phyloP scores from a whole-genome alignment of 345 rosid species.

The Atalantia buxifolia region DNA sequence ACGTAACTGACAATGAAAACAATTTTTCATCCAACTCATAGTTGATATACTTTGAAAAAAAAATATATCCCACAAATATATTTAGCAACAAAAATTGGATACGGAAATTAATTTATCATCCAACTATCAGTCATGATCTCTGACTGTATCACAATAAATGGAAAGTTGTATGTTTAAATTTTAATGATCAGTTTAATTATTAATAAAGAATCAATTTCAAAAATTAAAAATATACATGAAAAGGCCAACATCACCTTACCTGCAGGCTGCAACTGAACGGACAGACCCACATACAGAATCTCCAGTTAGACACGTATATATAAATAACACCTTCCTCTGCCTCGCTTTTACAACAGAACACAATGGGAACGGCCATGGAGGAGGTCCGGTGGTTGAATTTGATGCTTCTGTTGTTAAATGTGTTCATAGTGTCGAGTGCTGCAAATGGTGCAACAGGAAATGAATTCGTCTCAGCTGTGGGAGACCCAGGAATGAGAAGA shows the following conservation, averaged over 20 bases:
- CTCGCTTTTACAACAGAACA: not conserved
- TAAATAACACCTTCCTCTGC: not conserved
- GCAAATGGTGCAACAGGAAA: constrained; percentile 5
- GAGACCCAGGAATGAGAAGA: constrained; percentile 85
- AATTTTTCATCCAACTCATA: too few relatives aligned
- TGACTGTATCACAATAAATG: not conserved
- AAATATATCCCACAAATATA: too few relatives aligned
- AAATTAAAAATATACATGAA: not conserved
- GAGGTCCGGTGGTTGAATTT: constrained; percentile 7
- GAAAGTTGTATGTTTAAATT: too few relatives aligned
- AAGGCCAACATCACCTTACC: not conserved
- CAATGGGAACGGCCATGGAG: constrained; percentile 21
- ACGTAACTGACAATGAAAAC: too few relatives aligned
- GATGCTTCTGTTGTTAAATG: constrained; percentile 22
- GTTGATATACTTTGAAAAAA: too few relatives aligned
- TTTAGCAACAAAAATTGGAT: too few relatives aligned
- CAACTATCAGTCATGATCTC: too few relatives aligned
- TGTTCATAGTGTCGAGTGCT: constrained; percentile 17
- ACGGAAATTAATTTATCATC: too few relatives aligned
- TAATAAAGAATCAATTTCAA: too few relatives aligned
- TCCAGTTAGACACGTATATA: not conserved
- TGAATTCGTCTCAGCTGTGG: constrained; percentile 45
- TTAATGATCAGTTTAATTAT: not conserved
- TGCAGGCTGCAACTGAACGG: too few relatives aligned
- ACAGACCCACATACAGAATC: not conserved